Evolutionary conservation across 768 basidiomycete genomes (phyloP), one percentile per base, ranked within the genome.

Genomic region (Suillus occidentalis): DNA sequence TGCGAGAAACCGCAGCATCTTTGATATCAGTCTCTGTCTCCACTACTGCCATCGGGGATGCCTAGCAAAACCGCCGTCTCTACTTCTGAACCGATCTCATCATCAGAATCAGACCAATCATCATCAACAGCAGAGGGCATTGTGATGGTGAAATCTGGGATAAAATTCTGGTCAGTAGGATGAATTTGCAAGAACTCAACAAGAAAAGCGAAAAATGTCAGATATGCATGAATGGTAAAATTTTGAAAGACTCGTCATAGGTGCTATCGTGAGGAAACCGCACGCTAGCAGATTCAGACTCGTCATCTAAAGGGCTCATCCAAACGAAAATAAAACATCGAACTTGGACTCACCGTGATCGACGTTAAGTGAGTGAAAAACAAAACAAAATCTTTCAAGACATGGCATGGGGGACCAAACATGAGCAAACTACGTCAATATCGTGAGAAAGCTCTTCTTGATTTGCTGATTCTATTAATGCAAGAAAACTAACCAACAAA

Each of bases 141-240:
- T 60, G 68, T 73, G 64, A 36, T 42, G 20, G 31, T 58, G 6
- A 49, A 18, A 47, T 64, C 63, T 64, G 13, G 16, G 43, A 57
- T 31, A 42, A 6, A 56, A 68, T 60, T 31, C 65, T 60, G 39
- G 59, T 70, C 42, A 75, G 70, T 34, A 63, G 63, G 62, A 61
- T 61, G 20, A 22, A 20, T 0, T 28, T 10, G 18, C 25, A 59
- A 12, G 40, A 42, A 20, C 9, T 25, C 1, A 16, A 39, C 63
- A n/a, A 61, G 16, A 61, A 59, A 59, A 31, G 12, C 0, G 40
- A 42, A 18, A 59, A 59, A 42, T 10, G 72, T 94, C 93, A 94
- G 93, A 80, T 82, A 89, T 82, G 92, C 93, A 94, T 95, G 93
- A 95, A 95, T 94, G 92, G 92, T 90, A 90, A 80, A 31, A 82